Percentiles rank a stretch among this genome's conserved stretches.
Evolutionary conservation across 352 stramenopile genomes (phyloP).

Genomic region (Globisporangium nodosum): DNA sequence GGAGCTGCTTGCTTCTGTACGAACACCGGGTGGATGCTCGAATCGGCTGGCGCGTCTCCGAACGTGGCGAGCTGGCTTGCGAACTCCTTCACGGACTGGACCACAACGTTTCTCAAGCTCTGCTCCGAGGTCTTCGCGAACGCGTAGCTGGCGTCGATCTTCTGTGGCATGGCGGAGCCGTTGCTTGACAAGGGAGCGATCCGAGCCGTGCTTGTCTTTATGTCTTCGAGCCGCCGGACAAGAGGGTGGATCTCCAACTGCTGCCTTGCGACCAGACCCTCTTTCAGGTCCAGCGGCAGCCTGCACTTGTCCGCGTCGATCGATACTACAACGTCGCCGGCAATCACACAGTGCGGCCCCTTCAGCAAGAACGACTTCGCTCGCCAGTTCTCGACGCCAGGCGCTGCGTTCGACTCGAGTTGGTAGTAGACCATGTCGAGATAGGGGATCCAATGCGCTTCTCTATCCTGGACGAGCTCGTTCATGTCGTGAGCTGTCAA

Average conservation of each 20-base stretch:
- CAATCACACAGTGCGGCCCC: conserved; percentile 14
- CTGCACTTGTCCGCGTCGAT: conserved; percentile 44
- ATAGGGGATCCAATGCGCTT: conserved; percentile 46
- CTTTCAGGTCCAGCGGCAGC: conserved; percentile 51
- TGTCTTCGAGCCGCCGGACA: conserved; percentile 46
- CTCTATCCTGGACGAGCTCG: conserved; percentile 36
- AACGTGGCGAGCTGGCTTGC: conserved; percentile 52
- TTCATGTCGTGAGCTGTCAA: conserved; percentile 49
- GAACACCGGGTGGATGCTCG: background rate
- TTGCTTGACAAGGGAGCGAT: background rate
- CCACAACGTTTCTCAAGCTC: conserved; percentile 47
- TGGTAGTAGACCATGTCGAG: conserved; percentile 62
- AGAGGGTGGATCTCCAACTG: conserved; percentile 61
- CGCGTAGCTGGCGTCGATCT: conserved; percentile 21
- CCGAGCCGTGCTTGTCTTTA: conserved; percentile 49
- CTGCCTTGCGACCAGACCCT: conserved; percentile 63
- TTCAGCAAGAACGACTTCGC: conserved; percentile 52
- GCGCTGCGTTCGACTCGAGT: conserved; percentile 18
- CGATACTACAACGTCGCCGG: conserved; percentile 59
- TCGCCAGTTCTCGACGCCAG: conserved; percentile 28
- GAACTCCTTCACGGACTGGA: conserved; percentile 51
- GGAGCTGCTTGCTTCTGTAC: background rate
- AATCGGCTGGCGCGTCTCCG: conserved; percentile 24
- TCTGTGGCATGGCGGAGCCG: background rate
- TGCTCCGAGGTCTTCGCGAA: conserved; percentile 43